A percentile compares a stretch with the other conserved stretches of the same genome.
Evolutionary conservation across 2,329 filamentous ascomycete species (phyloP).

Genomic region (Stagonosporopsis chrysanthemi): DNA sequence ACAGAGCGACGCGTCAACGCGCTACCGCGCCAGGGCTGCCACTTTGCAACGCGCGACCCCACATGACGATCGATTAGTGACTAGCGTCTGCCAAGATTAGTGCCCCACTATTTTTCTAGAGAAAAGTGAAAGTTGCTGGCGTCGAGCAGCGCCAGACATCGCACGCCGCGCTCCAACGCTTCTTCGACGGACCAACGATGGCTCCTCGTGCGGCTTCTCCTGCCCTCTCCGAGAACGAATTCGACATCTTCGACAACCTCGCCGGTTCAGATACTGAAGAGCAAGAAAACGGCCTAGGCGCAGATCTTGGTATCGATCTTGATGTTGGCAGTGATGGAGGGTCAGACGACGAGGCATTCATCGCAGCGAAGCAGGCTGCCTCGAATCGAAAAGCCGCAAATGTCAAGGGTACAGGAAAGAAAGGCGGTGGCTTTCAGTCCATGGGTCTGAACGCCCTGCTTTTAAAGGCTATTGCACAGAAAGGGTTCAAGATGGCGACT

Average conservation of each 20-base stretch:
- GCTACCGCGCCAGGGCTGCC: slow-evolving; percentile 23
- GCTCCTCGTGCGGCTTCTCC: slow-evolving; percentile 78
- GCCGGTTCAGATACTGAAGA: slow-evolving; percentile 67
- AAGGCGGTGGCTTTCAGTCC: slow-evolving; percentile 93
- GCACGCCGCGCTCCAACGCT: slow-evolving; percentile 15
- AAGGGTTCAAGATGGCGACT: slow-evolving; percentile 95
- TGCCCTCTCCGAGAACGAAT: slow-evolving; percentile 84
- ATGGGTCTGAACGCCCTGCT: slow-evolving; percentile 88
- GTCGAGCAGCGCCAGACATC: slow-evolving; percentile 16
- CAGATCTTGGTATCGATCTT: slow-evolving; percentile 48
- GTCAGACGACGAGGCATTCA: slow-evolving; percentile 81
- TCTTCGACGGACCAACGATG: slow-evolving; percentile 60
- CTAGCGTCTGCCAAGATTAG: slow-evolving; percentile 33
- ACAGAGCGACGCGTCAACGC: slow-evolving; percentile 36
- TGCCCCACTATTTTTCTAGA: slow-evolving; percentile 34
- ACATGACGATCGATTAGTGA: slow-evolving; percentile 24
- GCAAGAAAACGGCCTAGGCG: slow-evolving; percentile 47
- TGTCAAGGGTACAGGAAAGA: slow-evolving; percentile 84
- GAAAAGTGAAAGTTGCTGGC: slow-evolving; percentile 5
- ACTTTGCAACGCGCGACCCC: slow-evolving; percentile 28
- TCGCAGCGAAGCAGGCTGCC: slow-evolving; percentile 84
- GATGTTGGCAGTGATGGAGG: slow-evolving; percentile 63
- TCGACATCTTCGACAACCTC: slow-evolving; percentile 84
- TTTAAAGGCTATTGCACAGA: slow-evolving; percentile 88
- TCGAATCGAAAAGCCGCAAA: slow-evolving; percentile 86